Percentiles rank a stretch among this genome's conserved stretches.
Conservation (phyloP, 768 basidiomycete genomes). For the Agrocybe praecox region DNA sequence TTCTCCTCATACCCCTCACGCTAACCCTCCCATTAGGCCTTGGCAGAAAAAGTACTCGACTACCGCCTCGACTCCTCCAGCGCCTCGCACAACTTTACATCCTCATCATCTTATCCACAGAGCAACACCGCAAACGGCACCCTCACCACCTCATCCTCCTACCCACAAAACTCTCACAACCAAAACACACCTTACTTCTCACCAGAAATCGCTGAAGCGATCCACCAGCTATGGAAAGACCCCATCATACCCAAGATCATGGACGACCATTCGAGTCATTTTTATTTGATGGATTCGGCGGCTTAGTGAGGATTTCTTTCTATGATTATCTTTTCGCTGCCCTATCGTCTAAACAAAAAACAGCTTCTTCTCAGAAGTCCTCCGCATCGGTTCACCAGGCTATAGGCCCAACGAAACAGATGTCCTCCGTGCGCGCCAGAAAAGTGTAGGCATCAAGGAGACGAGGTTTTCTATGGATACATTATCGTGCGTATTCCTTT, state of each 20-base stretch:
- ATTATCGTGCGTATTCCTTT: conserved; percentile 46
- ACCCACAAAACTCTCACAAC: conserved; percentile 19
- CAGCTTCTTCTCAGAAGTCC: conserved; percentile 86
- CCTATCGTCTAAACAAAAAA: too few relatives aligned
- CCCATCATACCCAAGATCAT: conserved; percentile 58
- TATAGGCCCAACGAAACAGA: conserved; percentile 88
- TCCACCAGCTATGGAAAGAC: conserved; percentile 71
- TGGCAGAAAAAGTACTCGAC: conserved; percentile 66
- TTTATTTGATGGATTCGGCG: conserved; percentile 96
- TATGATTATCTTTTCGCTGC: too few relatives aligned
- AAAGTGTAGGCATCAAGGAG: conserved; percentile 90
- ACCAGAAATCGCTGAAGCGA: conserved; percentile 68
- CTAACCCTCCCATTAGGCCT: conserved; percentile 15
- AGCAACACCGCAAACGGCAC: conserved; percentile 72
- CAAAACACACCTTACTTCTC: conserved; percentile 38
- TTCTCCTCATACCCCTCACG: background rate
- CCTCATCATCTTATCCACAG: conserved; percentile 57
- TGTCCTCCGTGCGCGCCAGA: conserved; percentile 84
- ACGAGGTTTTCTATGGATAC: conserved; percentile 78
- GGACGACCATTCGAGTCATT: conserved; percentile 67
- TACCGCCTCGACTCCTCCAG: conserved; percentile 51
- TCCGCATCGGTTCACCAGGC: conserved; percentile 79
- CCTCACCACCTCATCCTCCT: conserved; percentile 23
- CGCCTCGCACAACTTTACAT: background rate
- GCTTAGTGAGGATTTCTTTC: conserved; percentile 57